These are phyloP conservation scores for Neonectria faginata DNA, from an alignment of 2,329 filamentous ascomycete species.

Conservation along the genomic window DNA sequence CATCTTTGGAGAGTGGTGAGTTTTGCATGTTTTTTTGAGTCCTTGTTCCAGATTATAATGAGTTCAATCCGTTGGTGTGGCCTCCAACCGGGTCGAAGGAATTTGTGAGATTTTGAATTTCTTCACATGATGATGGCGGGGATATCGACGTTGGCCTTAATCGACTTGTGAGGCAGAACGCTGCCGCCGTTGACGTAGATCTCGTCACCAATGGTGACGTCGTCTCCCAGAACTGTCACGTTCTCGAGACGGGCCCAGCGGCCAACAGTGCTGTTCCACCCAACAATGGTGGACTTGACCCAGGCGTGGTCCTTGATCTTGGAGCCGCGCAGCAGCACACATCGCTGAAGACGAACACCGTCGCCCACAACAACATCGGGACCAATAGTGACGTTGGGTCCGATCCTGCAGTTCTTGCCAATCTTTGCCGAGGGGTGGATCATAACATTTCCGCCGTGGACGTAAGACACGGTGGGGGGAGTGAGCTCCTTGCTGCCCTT, in stretches of 20 bases:
- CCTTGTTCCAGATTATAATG: slow-evolving; percentile 37
- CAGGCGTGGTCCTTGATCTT: slow-evolving; percentile 99
- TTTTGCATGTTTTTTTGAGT: slow-evolving; percentile 39
- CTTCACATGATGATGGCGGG: slow-evolving; percentile 76
- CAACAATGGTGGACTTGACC: slow-evolving; percentile 98
- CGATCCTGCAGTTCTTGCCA: slow-evolving; percentile 97
- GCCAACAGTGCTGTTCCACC: slow-evolving; percentile 97
- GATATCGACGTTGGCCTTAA: slow-evolving; percentile 96
- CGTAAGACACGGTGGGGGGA: slow-evolving; percentile 78
- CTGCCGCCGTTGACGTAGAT: slow-evolving; percentile 98
- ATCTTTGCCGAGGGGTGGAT: slow-evolving; percentile 96
- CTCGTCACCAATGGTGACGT: slow-evolving; percentile 97
- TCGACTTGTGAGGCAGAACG: slow-evolving; percentile 96
- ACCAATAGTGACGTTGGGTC: slow-evolving; percentile 95
- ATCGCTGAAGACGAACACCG: slow-evolving; percentile 92
- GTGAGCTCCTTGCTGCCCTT: slow-evolving; percentile 87
- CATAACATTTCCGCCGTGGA: slow-evolving; percentile 94
- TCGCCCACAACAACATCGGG: slow-evolving; percentile 93
- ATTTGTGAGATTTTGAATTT: slow-evolving; percentile 17
- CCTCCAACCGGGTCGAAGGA: slow-evolving; percentile 34
- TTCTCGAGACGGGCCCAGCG: slow-evolving; percentile 98
- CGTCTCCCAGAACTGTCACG: slow-evolving; percentile 96
- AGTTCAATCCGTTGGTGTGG: slow-evolving; percentile 36
- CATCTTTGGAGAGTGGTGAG: slow-evolving; percentile 46
- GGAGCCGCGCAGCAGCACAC: slow-evolving; percentile 86